Evolutionary conservation across 2,329 filamentous ascomycete species (phyloP).

Genomic region (Fusarium buxicola): DNA sequence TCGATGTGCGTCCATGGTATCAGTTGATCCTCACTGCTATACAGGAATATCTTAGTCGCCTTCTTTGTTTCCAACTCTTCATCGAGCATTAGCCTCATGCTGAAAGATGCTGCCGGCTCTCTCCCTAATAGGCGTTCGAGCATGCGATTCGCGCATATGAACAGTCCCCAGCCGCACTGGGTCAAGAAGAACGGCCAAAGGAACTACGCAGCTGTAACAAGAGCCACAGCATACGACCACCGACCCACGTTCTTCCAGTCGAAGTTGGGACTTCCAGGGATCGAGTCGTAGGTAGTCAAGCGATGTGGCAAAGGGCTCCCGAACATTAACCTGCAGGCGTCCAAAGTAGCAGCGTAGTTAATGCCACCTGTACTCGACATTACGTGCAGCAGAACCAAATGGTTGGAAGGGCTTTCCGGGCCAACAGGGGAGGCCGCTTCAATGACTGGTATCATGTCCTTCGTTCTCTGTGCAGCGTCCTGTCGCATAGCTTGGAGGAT

Average conservation of each 20-base stretch:
- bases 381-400: conserved; percentile 52
- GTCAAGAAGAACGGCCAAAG: conserved; percentile 61
- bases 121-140: conserved; percentile 50
- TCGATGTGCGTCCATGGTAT: conserved; percentile 66
- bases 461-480: conserved; percentile 50
- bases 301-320: conserved; percentile 56
- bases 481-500: not conserved
- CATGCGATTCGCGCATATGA: conserved; percentile 53
- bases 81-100: conserved; percentile 49
- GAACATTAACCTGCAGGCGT: conserved; percentile 56
- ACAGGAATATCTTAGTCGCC: conserved; percentile 64
- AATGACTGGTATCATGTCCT: conserved; percentile 59
- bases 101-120: conserved; percentile 54
- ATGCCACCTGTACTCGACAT: conserved; percentile 69
- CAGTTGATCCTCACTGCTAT: conserved; percentile 66
- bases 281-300: conserved; percentile 62
- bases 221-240: conserved; percentile 63
- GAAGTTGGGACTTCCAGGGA: conserved; percentile 58
- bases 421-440: conserved; percentile 50
- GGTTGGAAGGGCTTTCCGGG: not conserved
- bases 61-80: conserved; percentile 47
- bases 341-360: conserved; percentile 59
- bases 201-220: conserved; percentile 58
- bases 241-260: conserved; percentile 55
- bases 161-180: conserved; percentile 56